These are phyloP conservation scores for Phytophthora pseudosyringae DNA, from an alignment of 352 stramenopile species.

Conservation along the genomic window DNA sequence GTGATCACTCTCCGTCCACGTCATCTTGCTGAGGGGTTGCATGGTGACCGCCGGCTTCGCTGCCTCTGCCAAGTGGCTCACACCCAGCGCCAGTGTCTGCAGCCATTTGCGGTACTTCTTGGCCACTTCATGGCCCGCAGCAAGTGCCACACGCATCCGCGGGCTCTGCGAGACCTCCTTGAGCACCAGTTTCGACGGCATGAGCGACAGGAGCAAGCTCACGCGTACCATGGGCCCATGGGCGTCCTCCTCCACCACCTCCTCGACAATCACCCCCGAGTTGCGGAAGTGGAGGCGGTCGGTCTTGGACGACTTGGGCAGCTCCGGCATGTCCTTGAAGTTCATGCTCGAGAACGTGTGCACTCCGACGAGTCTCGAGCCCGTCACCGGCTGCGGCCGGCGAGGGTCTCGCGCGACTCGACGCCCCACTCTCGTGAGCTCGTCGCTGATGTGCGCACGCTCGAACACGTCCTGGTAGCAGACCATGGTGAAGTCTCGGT, in stretches of 20 bases:
- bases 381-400: constrained; percentile 17
- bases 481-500: constrained; percentile 64
- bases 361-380: constrained; percentile 49
- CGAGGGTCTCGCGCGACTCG: constrained; percentile 26
- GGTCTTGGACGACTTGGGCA: constrained; percentile 53
- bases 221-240: constrained; percentile 47
- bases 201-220: constrained; percentile 63
- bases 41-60: constrained; percentile 32
- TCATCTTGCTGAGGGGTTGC: constrained; percentile 36
- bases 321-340: constrained; percentile 64
- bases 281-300: constrained; percentile 64
- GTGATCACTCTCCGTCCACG: constrained; percentile 60
- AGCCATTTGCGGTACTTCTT: constrained; percentile 71
- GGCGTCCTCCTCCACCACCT: constrained; percentile 33
- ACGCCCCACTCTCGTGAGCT: constrained; percentile 34
- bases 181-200: constrained; percentile 51
- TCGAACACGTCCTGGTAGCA: constrained; percentile 73
- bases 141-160: constrained; percentile 37
- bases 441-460: constrained; percentile 37
- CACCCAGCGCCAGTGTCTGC: constrained; percentile 44
- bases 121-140: constrained; percentile 30
- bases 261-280: constrained; percentile 61
- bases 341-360: constrained; percentile 69
- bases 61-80: constrained; percentile 48
- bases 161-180: constrained; percentile 45